Conservation (phyloP, 192 early-diverging fungal species). For the Coemansia sp. region DNA sequence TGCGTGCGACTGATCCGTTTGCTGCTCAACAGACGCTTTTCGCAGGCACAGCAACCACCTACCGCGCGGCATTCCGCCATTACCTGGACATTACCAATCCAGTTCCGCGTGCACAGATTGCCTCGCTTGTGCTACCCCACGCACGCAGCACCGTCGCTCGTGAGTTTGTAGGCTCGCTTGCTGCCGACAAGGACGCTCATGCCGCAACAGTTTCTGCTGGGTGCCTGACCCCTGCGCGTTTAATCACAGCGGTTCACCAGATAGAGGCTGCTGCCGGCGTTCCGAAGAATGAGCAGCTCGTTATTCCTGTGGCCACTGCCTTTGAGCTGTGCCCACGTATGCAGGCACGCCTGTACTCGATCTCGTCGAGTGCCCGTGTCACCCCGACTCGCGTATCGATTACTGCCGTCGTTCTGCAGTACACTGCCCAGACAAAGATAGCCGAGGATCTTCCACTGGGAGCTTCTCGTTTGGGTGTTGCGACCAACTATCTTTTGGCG, state of each 20-base stretch:
- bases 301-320: constrained; percentile 77
- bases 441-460: constrained; percentile 23
- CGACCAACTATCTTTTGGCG: constrained; percentile 83
- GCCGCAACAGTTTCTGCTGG: constrained; percentile 57
- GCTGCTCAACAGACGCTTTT: constrained; percentile 81
- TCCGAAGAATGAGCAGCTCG: constrained; percentile 33
- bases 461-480: constrained; percentile 71
- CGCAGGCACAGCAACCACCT: constrained; percentile 81
- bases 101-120: constrained; percentile 68
- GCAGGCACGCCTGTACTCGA: constrained; percentile 92
- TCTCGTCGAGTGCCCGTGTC: constrained; percentile 85
- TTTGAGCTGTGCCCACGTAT: constrained; percentile 81
- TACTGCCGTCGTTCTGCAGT: constrained; percentile 88
- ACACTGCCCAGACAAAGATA: constrained; percentile 42
- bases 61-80: constrained; percentile 82
- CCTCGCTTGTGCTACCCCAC: constrained; percentile 57
- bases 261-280: constrained; percentile 39
- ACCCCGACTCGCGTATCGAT: constrained; percentile 72
- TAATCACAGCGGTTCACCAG: constrained; percentile 67
- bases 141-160: constrained; percentile 57
- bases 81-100: constrained; percentile 85
- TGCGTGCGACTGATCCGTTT: constrained; percentile 69
- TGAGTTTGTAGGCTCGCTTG: constrained; percentile 54
- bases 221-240: constrained; percentile 69
- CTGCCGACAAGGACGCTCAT: constrained; percentile 69